Evolutionary conservation across 108 stramenopile genomes (phyloP).

Genomic region (Conticribra weissflogii): DNA sequence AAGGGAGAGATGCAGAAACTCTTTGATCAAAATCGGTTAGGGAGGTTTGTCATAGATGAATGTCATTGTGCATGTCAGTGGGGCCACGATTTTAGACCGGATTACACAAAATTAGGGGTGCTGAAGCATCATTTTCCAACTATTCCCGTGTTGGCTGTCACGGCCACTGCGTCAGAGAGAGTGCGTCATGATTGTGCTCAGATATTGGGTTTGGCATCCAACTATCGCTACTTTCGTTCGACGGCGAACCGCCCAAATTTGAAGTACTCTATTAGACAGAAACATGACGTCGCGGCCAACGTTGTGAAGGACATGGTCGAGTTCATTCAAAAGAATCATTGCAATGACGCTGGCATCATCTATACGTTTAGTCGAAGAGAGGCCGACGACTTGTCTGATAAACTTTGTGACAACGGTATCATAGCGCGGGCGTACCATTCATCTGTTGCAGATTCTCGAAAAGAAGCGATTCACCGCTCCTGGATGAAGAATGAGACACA

Average conservation of each 20-base stretch:
- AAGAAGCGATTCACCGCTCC: conserved; percentile 70
- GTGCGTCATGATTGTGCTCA: conserved; percentile 86
- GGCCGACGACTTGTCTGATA: conserved; percentile 77
- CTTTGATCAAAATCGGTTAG: conserved; percentile 63
- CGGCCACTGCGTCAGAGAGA: conserved; percentile 87
- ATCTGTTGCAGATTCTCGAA: conserved; percentile 49
- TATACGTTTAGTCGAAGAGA: conserved; percentile 92
- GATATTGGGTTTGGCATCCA: conserved; percentile 65
- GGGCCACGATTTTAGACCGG: conserved; percentile 88
- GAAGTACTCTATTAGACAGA: conserved; percentile 72
- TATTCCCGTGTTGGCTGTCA: conserved; percentile 78
- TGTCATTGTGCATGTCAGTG: conserved; percentile 70
- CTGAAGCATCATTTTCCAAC: conserved; percentile 80
- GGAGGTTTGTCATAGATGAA: conserved; percentile 73
- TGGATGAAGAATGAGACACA: conserved; percentile 90
- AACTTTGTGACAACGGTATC: conserved; percentile 77
- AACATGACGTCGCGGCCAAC: conserved; percentile 65
- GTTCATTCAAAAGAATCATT: conserved; percentile 66
- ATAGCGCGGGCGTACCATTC: conserved; percentile 84
- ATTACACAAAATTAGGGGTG: conserved; percentile 92
- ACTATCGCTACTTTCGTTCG: conserved; percentile 78
- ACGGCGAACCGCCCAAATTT: conserved; percentile 93
- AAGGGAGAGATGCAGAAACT: conserved; percentile 73
- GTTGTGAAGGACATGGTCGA: conserved; percentile 72
- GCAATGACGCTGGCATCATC: conserved; percentile 82